phyloP scores from a whole-genome alignment of 352 stramenopile species.

The Stephanocyclus meneghinianus region DNA sequence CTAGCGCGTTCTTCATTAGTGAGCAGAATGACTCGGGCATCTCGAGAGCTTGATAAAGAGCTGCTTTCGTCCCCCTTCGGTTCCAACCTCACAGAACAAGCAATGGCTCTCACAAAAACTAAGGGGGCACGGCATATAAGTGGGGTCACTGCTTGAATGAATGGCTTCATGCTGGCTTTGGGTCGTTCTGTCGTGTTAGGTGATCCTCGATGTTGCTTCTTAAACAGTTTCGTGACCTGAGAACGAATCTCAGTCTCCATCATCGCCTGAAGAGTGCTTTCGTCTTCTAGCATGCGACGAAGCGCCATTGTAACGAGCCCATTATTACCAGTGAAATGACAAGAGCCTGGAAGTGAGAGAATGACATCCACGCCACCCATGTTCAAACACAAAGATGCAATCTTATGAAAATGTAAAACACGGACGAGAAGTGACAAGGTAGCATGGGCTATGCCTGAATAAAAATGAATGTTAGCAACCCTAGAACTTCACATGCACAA shows the following conservation, averaged over 20 bases:
- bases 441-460: slow-evolving; percentile 57
- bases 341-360: slow-evolving; percentile 53
- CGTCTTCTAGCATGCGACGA: slow-evolving; percentile 80
- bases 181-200: slow-evolving; percentile 14
- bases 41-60: slow-evolving; percentile 20
- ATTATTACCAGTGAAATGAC: slow-evolving; percentile 67
- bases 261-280: slow-evolving; percentile 68
- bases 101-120: slow-evolving; percentile 78
- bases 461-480: neutral
- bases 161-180: slow-evolving; percentile 57
- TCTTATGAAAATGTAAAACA: slow-evolving; percentile 64
- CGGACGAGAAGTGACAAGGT: slow-evolving; percentile 68
- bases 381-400: slow-evolving; percentile 67
- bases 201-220: slow-evolving; percentile 58
- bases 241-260: slow-evolving; percentile 83
- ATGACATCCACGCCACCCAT: slow-evolving; percentile 77
- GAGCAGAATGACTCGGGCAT: slow-evolving; percentile 47
- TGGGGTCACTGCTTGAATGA: slow-evolving; percentile 67
- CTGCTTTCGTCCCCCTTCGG: slow-evolving; percentile 33
- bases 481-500: neutral
- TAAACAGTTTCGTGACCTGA: slow-evolving; percentile 59
- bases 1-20: slow-evolving; percentile 48
- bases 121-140: slow-evolving; percentile 75
- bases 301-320: slow-evolving; percentile 71
- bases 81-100: slow-evolving; percentile 68